phyloP scores from a whole-genome alignment of 2,329 filamentous ascomycete genomes.

The Leptographium lundbergii region DNA sequence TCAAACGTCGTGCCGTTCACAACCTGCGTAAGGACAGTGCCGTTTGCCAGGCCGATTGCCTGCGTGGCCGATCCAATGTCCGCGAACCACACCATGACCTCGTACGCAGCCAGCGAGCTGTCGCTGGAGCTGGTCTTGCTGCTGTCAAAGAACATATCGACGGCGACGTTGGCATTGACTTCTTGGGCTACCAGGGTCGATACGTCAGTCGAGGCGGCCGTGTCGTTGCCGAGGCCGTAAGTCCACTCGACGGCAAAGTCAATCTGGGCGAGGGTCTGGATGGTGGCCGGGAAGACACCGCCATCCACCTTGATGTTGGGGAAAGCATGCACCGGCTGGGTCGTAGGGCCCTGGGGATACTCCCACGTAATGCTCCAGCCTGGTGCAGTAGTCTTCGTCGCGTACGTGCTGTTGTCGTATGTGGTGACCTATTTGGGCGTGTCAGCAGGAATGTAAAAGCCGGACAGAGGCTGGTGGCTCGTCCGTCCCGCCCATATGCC shows the following conservation, averaged over 20 bases:
- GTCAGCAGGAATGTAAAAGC: background rate
- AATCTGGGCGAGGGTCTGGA: slow-evolving; percentile 26
- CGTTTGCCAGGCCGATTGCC: slow-evolving; percentile 29
- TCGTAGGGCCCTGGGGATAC: slow-evolving; percentile 27
- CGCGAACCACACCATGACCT: slow-evolving; percentile 47
- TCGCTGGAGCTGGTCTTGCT: slow-evolving; percentile 26
- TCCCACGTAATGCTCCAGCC: slow-evolving; percentile 40
- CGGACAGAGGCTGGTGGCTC: background rate
- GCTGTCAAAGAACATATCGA: slow-evolving; percentile 45
- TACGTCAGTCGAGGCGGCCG: slow-evolving; percentile 22
- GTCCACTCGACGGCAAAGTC: slow-evolving; percentile 35
- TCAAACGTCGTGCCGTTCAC: slow-evolving; percentile 29
- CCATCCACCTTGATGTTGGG: slow-evolving; percentile 37
- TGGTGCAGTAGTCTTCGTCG: slow-evolving; percentile 31
- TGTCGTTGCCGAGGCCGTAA: slow-evolving; percentile 31
- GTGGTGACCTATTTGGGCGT: slow-evolving; percentile 27
- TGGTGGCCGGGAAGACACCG: slow-evolving; percentile 27
- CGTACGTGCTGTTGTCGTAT: slow-evolving; percentile 37
- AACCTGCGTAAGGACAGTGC: slow-evolving; percentile 20
- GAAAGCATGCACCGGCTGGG: slow-evolving; percentile 39
- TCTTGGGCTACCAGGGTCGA: slow-evolving; percentile 19
- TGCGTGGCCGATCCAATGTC: slow-evolving; percentile 31
- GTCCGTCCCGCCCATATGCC: background rate
- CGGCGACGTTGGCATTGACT: slow-evolving; percentile 41
- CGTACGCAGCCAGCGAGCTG: slow-evolving; percentile 30